Evolutionary conservation across 129 eudicot genomes (phyloP).

Genomic region (Lactuca sativa): DNA sequence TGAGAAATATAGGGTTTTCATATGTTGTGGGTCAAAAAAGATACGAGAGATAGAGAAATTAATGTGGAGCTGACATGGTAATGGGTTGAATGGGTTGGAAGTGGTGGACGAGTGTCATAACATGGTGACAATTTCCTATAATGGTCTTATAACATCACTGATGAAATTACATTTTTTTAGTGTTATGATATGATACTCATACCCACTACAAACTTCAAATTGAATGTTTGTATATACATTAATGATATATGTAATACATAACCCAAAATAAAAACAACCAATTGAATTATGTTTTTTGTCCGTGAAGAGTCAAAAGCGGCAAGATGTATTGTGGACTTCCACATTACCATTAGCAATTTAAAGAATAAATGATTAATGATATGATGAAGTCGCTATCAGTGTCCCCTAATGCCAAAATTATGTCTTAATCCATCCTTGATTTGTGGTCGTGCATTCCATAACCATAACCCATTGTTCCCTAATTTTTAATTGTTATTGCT

Average conservation of each 20-base stretch:
- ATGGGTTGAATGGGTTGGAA: too few relatives aligned
- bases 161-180: too few relatives aligned
- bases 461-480: background rate
- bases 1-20: too few relatives aligned
- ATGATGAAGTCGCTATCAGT: slow-evolving; percentile 33
- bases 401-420: slow-evolving; percentile 36
- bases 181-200: too few relatives aligned
- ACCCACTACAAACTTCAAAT: background rate
- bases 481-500: background rate
- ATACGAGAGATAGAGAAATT: too few relatives aligned
- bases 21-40: too few relatives aligned
- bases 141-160: too few relatives aligned
- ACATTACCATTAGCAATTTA: slow-evolving; percentile 6
- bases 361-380: background rate
- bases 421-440: slow-evolving; percentile 54
- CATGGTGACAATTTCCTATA: too few relatives aligned
- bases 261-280: background rate
- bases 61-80: too few relatives aligned
- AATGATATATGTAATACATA: background rate
- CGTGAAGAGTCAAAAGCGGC: slow-evolving; percentile 1
- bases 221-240: background rate
- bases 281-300: slow-evolving; percentile 6
- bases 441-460: slow-evolving; percentile 44
- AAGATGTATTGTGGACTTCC: slow-evolving; percentile 24
- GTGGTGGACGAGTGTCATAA: too few relatives aligned